These are phyloP conservation scores for Globisporangium uncinulatum DNA, from an alignment of 352 stramenopile species.

Conservation along the genomic window DNA sequence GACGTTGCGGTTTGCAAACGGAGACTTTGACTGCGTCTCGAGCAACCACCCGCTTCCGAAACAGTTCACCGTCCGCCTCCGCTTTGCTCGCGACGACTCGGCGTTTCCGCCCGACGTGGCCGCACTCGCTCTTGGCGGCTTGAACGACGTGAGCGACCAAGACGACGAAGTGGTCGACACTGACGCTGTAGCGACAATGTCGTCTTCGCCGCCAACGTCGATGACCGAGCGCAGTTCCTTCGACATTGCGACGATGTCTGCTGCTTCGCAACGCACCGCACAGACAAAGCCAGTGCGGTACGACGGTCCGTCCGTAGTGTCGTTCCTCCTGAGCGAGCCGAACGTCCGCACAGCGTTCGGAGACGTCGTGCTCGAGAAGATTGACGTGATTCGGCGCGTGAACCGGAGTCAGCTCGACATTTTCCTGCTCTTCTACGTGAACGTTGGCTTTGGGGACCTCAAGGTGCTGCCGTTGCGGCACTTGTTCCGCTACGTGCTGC, in stretches of 20 bases:
- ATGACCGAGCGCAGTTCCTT: conserved; percentile 11
- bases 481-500: conserved; percentile 75
- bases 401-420: conserved; percentile 50
- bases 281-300: conserved; percentile 56
- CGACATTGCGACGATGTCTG: neutral
- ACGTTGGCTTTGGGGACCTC: conserved; percentile 37
- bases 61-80: conserved; percentile 55
- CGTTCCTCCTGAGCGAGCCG: conserved; percentile 57
- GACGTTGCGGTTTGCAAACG: conserved; percentile 51
- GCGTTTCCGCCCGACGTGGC: conserved; percentile 40
- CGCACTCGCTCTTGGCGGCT: conserved; percentile 14
- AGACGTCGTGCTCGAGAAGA: conserved; percentile 76
- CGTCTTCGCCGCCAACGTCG: neutral
- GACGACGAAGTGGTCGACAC: conserved; percentile 6
- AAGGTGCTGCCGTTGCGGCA: conserved; percentile 64
- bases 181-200: conserved; percentile 3
- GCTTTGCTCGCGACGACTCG: conserved; percentile 40
- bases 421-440: conserved; percentile 74
- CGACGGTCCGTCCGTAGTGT: conserved; percentile 56
- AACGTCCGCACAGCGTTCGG: conserved; percentile 72
- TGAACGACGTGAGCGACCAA: conserved; percentile 17
- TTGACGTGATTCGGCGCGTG: conserved; percentile 67
- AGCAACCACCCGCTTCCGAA: conserved; percentile 58
- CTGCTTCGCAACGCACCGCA: conserved; percentile 7
- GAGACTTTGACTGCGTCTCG: conserved; percentile 83